A percentile compares a stretch with the other conserved stretches of the same genome.
phyloP scores from a whole-genome alignment of 306 rosid genomes.

The Elaeagnus macrophylla region DNA sequence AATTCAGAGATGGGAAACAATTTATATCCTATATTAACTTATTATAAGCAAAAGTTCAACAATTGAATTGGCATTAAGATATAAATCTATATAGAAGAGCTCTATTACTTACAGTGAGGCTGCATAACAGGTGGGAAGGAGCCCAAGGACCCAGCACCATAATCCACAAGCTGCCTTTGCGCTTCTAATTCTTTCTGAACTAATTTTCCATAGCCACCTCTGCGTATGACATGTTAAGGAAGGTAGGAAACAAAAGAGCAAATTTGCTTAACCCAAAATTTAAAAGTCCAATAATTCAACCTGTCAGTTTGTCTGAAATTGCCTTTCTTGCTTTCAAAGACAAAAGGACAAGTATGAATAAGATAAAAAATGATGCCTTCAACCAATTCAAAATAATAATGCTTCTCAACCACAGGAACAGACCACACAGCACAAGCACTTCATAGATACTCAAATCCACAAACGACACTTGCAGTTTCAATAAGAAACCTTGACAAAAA shows the following conservation, averaged over 20 bases:
- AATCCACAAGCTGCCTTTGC: conserved; percentile 94
- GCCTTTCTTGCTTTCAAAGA: not conserved
- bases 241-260: conserved; percentile 26
- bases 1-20: too few relatives aligned
- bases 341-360: not conserved
- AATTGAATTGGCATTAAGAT: too few relatives aligned
- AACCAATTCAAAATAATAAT: too few relatives aligned
- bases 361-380: too few relatives aligned
- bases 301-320: not conserved
- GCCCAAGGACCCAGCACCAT: conserved; percentile 89
- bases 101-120: conserved; percentile 56
- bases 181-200: conserved; percentile 90
- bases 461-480: not conserved
- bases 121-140: conserved; percentile 62
- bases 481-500: not conserved
- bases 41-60: too few relatives aligned
- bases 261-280: not conserved
- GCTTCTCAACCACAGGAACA: not conserved
- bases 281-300: not conserved
- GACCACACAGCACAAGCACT: not conserved
- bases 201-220: conserved; percentile 94
- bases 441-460: not conserved
- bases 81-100: too few relatives aligned
- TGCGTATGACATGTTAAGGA: conserved; percentile 65
- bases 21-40: too few relatives aligned